Percentiles rank a stretch among this genome's conserved stretches.
Evolutionary conservation across 148 eudicot species (phyloP).

Genomic region (Rhododendron simsii): DNA sequence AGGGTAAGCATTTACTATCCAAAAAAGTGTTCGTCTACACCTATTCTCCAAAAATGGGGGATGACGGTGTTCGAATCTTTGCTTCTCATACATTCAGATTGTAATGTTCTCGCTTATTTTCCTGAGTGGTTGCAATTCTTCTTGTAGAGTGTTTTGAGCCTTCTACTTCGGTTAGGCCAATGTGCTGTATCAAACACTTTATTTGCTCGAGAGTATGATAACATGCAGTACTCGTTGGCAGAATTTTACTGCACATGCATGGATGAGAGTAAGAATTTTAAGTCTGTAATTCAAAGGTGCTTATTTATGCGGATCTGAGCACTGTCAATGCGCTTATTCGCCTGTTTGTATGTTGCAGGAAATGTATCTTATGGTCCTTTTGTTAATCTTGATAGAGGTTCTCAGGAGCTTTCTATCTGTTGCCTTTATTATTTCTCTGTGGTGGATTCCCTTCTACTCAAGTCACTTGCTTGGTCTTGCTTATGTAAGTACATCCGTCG

Average conservation of each 20-base stretch:
- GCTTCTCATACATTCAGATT: neutral
- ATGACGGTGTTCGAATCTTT: neutral
- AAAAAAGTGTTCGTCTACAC: neutral
- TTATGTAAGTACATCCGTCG: slow-evolving; percentile 55
- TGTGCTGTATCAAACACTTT: slow-evolving; percentile 40
- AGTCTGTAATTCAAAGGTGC: neutral
- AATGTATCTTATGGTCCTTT: slow-evolving; percentile 65
- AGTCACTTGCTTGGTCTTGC: slow-evolving; percentile 76
- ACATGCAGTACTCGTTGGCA: slow-evolving; percentile 46
- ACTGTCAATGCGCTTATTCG: neutral
- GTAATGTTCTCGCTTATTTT: neutral
- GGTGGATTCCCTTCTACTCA: slow-evolving; percentile 53
- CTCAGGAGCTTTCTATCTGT: slow-evolving; percentile 70
- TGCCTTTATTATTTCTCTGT: slow-evolving; percentile 75
- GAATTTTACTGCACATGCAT: slow-evolving; percentile 46
- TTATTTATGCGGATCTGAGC: neutral
- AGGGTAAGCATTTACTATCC: slow-evolving; percentile 37
- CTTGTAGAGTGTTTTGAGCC: slow-evolving; percentile 61
- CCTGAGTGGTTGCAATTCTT: slow-evolving; percentile 3
- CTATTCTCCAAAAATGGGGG: slow-evolving; percentile 1
- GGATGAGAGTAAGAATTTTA: slow-evolving; percentile 37
- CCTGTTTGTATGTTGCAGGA: slow-evolving; percentile 41
- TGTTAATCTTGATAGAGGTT: slow-evolving; percentile 52
- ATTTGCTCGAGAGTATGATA: slow-evolving; percentile 58
- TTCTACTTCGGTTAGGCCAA: slow-evolving; percentile 73